Percentiles rank a stretch among this genome's conserved stretches.
Conservation (phyloP, 2,329 filamentous ascomycete genomes). For the Phaeosphaeria sp. region DNA sequence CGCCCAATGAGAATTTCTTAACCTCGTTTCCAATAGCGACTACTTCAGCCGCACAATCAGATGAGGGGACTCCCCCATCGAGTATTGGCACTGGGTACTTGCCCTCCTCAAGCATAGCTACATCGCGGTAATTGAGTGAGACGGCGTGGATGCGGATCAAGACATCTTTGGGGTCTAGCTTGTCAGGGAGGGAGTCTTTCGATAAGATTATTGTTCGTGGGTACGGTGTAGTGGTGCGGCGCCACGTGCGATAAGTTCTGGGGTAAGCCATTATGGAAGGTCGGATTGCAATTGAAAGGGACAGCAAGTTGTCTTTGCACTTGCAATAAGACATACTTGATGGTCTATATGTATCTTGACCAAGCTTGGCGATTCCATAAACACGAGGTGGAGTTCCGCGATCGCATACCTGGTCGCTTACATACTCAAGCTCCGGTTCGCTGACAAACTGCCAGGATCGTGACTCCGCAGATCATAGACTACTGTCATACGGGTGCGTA, state of each 20-base stretch:
- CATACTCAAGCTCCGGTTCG: not conserved
- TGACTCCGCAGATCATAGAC: not conserved
- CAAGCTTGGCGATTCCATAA: not conserved
- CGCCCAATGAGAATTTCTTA: conserved; percentile 24
- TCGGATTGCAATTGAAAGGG: not conserved
- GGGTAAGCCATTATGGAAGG: conserved; percentile 17
- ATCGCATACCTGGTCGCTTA: not conserved
- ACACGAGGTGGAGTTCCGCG: not conserved
- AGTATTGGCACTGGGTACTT: conserved; percentile 16
- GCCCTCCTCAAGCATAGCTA: conserved; percentile 30
- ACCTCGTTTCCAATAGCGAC: conserved; percentile 26
- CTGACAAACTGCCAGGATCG: not conserved
- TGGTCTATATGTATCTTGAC: not conserved
- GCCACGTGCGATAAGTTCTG: conserved; percentile 22
- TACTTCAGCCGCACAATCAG: conserved; percentile 36
- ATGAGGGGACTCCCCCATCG: conserved; percentile 25
- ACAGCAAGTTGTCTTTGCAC: not conserved
- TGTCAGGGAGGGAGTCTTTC: conserved; percentile 20
- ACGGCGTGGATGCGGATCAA: conserved; percentile 35
- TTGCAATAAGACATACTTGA: not conserved
- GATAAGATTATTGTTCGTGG: conserved; percentile 12
- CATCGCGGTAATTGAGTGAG: conserved; percentile 37
- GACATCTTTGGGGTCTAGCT: conserved; percentile 22
- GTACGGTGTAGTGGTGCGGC: conserved; percentile 18
- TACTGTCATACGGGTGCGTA: not conserved